A percentile compares a stretch with the other conserved stretches of the same genome.
Conservation (phyloP, 2,329 filamentous ascomycete species). For the Talaromyces albobiverticillius region DNA sequence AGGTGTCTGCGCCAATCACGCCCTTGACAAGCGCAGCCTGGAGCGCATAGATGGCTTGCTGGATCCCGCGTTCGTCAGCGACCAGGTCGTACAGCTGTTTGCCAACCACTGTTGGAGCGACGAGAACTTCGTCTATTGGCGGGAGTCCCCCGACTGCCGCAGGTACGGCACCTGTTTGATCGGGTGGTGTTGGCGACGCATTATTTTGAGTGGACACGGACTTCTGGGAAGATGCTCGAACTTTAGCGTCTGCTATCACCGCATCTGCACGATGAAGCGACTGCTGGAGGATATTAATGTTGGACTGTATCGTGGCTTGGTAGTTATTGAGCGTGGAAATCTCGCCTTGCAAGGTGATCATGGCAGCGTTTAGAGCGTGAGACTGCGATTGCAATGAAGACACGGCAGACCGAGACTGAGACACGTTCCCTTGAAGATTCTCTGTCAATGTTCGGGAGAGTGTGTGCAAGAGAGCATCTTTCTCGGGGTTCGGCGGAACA, state of each 20-base stretch:
- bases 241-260: conserved; percentile 70
- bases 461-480: conserved; percentile 77
- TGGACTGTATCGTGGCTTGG: conserved; percentile 67
- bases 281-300: conserved; percentile 74
- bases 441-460: conserved; percentile 68
- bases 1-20: conserved; percentile 44
- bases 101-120: conserved; percentile 89
- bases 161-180: conserved; percentile 18
- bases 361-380: conserved; percentile 68
- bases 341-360: conserved; percentile 70
- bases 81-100: conserved; percentile 88
- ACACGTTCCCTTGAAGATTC: conserved; percentile 65
- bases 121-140: conserved; percentile 82
- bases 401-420: conserved; percentile 71
- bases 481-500: conserved; percentile 92
- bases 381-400: conserved; percentile 76
- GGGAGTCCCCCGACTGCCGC: conserved; percentile 51
- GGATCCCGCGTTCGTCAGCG: conserved; percentile 82
- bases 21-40: conserved; percentile 45
- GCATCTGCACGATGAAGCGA: conserved; percentile 75
- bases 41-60: conserved; percentile 74
- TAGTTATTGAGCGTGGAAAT: conserved; percentile 68
- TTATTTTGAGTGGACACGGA: neutral
- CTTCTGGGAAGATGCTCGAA: conserved; percentile 45
- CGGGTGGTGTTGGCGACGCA: conserved; percentile 9